Evolutionary conservation across 495 filamentous ascomycete species (phyloP).

Genomic region (Hyaloscypha bicolor): DNA sequence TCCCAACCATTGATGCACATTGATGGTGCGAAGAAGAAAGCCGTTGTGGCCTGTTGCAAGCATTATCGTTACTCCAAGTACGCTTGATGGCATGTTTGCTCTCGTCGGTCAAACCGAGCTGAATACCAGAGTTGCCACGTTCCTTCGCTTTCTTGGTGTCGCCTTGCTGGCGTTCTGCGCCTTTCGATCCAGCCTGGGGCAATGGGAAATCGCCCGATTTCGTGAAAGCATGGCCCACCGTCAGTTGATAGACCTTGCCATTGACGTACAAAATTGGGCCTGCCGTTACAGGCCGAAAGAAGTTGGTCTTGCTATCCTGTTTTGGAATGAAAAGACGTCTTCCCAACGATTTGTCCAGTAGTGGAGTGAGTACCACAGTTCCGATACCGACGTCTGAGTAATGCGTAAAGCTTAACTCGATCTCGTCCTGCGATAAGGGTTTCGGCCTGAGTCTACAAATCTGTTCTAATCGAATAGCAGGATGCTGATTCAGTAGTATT

Average conservation of each 20-base stretch:
- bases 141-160: constrained; percentile 3
- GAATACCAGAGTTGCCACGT: constrained; percentile 2
- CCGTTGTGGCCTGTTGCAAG: too few relatives aligned
- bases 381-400: neutral
- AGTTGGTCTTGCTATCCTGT: neutral
- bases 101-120: too few relatives aligned
- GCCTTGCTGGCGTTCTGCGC: neutral
- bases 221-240: constrained; percentile 14
- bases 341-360: constrained; percentile 11
- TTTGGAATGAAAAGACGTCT: constrained; percentile 18
- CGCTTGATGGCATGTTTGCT: too few relatives aligned
- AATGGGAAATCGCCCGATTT: neutral
- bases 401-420: neutral
- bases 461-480: constrained; percentile 14
- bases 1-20: neutral
- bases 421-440: constrained; percentile 11
- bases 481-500: constrained; percentile 14
- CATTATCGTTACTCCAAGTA: too few relatives aligned
- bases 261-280: constrained; percentile 16
- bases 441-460: neutral
- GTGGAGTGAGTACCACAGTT: neutral
- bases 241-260: constrained; percentile 15
- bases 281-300: constrained; percentile 9
- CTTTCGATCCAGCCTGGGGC: neutral
- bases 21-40: too few relatives aligned